Conservation (phyloP, 345 rosid genomes). For the Eucalyptus pauciflora region DNA sequence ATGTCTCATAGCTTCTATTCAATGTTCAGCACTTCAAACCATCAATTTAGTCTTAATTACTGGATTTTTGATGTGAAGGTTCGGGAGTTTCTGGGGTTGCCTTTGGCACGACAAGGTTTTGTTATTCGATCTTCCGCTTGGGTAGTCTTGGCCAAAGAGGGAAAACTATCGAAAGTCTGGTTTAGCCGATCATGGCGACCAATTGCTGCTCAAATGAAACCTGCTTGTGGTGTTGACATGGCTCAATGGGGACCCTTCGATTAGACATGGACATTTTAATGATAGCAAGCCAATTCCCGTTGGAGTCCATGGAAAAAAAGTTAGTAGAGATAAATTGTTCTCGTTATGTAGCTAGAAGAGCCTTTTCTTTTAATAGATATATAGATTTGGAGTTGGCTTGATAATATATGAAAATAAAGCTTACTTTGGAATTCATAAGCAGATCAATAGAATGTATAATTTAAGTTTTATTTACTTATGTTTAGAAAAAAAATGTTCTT, state of each 20-base stretch:
- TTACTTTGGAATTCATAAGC: background rate
- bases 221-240: background rate
- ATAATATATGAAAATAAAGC: background rate
- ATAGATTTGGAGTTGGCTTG: background rate
- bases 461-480: background rate
- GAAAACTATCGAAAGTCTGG: background rate
- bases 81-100: background rate
- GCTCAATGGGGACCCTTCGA: background rate
- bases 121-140: background rate
- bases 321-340: background rate
- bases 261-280: background rate
- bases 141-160: background rate
- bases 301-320: background rate
- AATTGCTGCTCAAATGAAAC: background rate
- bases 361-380: background rate
- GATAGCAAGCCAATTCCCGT: background rate
- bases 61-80: background rate
- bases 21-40: background rate
- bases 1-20: background rate
- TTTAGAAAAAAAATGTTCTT: background rate
- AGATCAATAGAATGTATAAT: background rate
- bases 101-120: background rate
- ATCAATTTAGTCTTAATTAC: background rate
- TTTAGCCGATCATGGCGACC: background rate
- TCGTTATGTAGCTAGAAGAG: background rate